A percentile compares a stretch with the other conserved stretches of the same genome.
These are phyloP conservation scores for Entamoeba moshkovskii DNA, from an alignment of 208 protist species.

Conservation along the genomic window DNA sequence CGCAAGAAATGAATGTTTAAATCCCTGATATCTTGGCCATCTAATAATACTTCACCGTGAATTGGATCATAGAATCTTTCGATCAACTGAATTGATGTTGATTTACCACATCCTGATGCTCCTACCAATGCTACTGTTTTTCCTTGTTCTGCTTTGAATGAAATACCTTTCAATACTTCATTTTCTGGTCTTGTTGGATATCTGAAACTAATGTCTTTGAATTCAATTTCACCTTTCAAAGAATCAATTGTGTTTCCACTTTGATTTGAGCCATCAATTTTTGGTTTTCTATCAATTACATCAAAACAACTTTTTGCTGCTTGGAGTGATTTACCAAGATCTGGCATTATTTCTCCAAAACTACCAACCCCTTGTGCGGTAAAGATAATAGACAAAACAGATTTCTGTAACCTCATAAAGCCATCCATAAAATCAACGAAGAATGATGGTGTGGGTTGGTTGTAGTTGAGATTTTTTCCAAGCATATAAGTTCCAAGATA, in stretches of 20 bases:
- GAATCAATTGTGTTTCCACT: background rate
- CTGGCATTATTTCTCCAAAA: background rate
- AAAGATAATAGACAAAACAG: background rate
- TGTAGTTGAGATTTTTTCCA: background rate
- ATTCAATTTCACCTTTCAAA: background rate
- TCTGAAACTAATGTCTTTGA: background rate
- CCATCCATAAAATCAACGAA: background rate
- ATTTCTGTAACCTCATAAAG: background rate
- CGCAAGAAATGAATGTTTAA: constrained; percentile 23
- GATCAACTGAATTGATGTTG: constrained; percentile 22
- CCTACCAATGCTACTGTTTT: constrained; percentile 44
- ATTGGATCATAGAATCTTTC: constrained; percentile 33
- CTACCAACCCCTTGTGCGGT: background rate
- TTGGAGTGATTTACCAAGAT: background rate
- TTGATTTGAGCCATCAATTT: background rate
- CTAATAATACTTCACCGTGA: constrained; percentile 22
- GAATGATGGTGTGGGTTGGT: background rate
- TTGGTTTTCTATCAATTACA: background rate
- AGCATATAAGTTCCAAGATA: background rate
- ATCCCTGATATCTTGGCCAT: constrained; percentile 29
- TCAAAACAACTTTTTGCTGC: background rate
- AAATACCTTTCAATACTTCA: constrained; percentile 26
- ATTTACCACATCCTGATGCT: constrained; percentile 45
- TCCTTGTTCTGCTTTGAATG: constrained; percentile 11
- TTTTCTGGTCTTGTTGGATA: background rate